Percentiles rank a stretch among this genome's conserved stretches.
Conservation (phyloP, 371 early-diverging fungal genomes). For the Circinella minor region DNA sequence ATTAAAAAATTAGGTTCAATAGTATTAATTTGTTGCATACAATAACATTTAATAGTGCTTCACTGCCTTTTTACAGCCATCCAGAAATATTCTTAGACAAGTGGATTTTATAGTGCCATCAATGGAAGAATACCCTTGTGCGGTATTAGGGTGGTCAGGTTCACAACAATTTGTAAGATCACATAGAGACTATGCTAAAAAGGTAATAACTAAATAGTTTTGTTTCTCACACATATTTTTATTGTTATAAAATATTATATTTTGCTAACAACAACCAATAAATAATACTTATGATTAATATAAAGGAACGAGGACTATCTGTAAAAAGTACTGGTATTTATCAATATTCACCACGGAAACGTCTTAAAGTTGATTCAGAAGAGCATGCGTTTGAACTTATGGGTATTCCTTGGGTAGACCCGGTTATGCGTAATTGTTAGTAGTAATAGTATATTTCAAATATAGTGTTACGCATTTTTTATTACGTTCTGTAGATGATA, state of each 20-base stretch:
- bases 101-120: conserved; percentile 55
- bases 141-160: conserved; percentile 60
- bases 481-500: no score
- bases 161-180: conserved; percentile 48
- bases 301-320: conserved; percentile 28
- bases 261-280: no score
- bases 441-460: neutral
- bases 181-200: conserved; percentile 41
- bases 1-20: neutral
- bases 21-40: neutral
- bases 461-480: no score
- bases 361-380: conserved; percentile 31
- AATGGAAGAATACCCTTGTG: conserved; percentile 31
- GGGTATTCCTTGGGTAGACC: conserved; percentile 47
- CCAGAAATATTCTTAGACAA: conserved; percentile 45
- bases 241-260: neutral
- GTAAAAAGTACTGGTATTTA: conserved; percentile 43
- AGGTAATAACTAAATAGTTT: conserved; percentile 20
- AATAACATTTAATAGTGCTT: conserved; percentile 32
- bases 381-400: conserved; percentile 41
- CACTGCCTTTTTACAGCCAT: conserved; percentile 53
- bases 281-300: neutral
- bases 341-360: conserved; percentile 18
- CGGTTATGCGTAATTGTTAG: conserved; percentile 50
- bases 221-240: neutral